Evolutionary conservation across 1,284 basidiomycete genomes (phyloP).

Genomic region (Fomitiporia mediterranea): DNA sequence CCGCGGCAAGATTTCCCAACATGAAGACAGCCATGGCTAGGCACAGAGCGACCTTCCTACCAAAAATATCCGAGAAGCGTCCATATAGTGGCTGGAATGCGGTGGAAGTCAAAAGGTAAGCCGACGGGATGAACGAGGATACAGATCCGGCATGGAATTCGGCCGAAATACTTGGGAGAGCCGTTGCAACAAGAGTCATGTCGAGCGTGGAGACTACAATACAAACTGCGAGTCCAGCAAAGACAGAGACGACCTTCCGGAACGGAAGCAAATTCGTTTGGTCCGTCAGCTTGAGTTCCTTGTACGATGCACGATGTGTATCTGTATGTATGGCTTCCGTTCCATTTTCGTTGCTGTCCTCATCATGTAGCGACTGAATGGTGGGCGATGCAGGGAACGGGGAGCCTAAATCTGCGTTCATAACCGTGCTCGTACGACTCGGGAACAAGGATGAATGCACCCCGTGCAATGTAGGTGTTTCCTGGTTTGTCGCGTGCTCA

Average conservation of each 20-base stretch:
- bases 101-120: constrained; percentile 60
- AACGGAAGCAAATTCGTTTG: constrained; percentile 75
- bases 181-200: constrained; percentile 65
- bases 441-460: not conserved
- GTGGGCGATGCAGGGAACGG: not conserved
- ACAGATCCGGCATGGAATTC: constrained; percentile 61
- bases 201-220: constrained; percentile 54
- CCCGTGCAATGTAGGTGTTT: not conserved
- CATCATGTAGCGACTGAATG: not conserved
- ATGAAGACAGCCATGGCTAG: constrained; percentile 58
- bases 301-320: not conserved
- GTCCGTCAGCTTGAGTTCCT: constrained; percentile 45
- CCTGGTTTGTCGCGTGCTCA: too few relatives aligned
- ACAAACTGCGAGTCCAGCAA: constrained; percentile 56
- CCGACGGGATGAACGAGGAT: constrained; percentile 66
- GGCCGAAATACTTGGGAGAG: constrained; percentile 64
- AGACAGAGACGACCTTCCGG: constrained; percentile 59
- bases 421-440: not conserved
- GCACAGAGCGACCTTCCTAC: constrained; percentile 62
- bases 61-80: constrained; percentile 72
- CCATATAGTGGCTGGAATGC: constrained; percentile 63
- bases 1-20: constrained; percentile 54
- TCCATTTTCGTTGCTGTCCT: not conserved
- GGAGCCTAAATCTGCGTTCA: not conserved
- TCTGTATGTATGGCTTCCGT: not conserved